Base-by-base conservation (phyloP, 2,329 filamentous ascomycete species). In the Colletotrichum euphorbiae region DNA sequence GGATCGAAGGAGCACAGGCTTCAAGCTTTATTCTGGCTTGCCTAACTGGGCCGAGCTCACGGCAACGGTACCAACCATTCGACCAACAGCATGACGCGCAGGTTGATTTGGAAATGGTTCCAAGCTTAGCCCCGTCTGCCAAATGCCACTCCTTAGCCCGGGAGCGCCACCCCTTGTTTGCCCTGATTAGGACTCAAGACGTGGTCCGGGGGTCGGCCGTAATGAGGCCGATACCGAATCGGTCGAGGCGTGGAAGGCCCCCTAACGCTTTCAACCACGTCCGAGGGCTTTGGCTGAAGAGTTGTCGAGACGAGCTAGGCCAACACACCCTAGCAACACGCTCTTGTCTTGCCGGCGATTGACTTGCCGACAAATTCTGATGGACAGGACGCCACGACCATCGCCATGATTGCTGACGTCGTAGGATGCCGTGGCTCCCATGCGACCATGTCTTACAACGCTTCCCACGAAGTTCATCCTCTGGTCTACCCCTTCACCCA, bases 1-100 rank as follows among this genome's bases (percentile, higher is more conserved):
- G 19, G 66, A 69, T 69, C 66, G 66, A 65, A 31, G 28, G 28
- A 33, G 50, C 57, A 62, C 33, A 57, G 58, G 42, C 58, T 54
- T 33, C 21, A 11, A 48, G 31, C 17, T 46, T 17, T 33, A n/a
- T 17, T 55, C 40, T 33, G 48, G 40, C 57, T 66, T 56, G 31
- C 48, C 5, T 51, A 19, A 55, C 31, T 57, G 4, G 24, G 9
- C 21, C 38, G 43, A 36, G 38, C 38, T 55, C 40, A 48, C 33
- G 48, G n/a, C n/a, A n/a, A n/a, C n/a, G n/a, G n/a, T n/a, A n/a
- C n/a, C n/a, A n/a, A n/a, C n/a, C n/a, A n/a, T n/a, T n/a, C n/a
- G n/a, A n/a, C n/a, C n/a, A n/a, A n/a, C n/a, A 31, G 63, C 17
- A 45, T 62, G 51, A 33, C 51, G 51, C 28, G 43, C 17, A 45